phyloP scores from a whole-genome alignment of 208 protist species.

The Porcisia hertigi region DNA sequence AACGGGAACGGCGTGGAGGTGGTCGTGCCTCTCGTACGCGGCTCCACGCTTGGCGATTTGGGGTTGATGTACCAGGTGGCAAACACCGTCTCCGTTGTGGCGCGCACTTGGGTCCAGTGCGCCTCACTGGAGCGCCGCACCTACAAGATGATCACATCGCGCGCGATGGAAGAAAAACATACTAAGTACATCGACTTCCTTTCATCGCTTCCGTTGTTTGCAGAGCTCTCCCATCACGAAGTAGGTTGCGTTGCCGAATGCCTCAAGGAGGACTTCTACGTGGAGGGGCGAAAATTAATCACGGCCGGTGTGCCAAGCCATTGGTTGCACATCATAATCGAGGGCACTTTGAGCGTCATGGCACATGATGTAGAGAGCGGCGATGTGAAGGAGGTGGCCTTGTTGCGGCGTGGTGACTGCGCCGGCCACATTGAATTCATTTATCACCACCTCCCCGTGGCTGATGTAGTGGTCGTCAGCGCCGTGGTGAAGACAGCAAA shows the following conservation, averaged over 20 bases:
- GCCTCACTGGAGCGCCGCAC: conserved; percentile 65
- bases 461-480: conserved; percentile 49
- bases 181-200: conserved; percentile 59
- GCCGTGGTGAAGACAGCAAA: conserved; percentile 62
- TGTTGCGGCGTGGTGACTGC: conserved; percentile 45
- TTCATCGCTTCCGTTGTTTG: conserved; percentile 44
- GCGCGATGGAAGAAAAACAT: conserved; percentile 60
- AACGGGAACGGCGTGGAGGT: conserved; percentile 25
- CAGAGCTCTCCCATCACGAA: conserved; percentile 34
- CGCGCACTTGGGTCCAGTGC: conserved; percentile 38
- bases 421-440: conserved; percentile 79
- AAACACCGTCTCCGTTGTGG: conserved; percentile 38
- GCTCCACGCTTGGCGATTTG: conserved; percentile 55
- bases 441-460: conserved; percentile 66
- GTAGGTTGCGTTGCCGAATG: conserved; percentile 48
- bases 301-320: conserved; percentile 43
- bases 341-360: conserved; percentile 60
- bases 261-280: conserved; percentile 57
- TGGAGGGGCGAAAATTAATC: conserved; percentile 61
- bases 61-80: conserved; percentile 59
- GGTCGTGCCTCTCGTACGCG: conserved; percentile 29
- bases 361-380: conserved; percentile 31
- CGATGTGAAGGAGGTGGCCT: conserved; percentile 38
- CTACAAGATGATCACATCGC: conserved; percentile 71
- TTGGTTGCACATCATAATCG: conserved; percentile 77